These are phyloP conservation scores for Athelia sp. DNA, from an alignment of 1,284 basidiomycete species.

Conservation along the genomic window DNA sequence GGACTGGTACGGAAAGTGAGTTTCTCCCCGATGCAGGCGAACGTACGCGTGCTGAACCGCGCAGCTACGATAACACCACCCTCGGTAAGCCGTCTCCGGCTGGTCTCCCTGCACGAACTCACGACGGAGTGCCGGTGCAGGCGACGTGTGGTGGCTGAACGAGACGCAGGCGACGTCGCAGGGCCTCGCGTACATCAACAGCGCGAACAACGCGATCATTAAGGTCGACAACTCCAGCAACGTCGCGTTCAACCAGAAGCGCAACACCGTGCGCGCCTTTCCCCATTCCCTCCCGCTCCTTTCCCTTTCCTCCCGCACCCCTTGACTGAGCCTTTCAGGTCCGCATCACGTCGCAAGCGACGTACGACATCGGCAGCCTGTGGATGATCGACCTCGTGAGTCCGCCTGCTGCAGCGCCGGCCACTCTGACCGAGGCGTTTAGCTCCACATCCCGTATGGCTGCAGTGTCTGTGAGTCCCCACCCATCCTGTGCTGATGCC, in stretches of 20 bases:
- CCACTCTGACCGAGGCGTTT: too few species aligned
- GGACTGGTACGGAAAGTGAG: conserved; percentile 45
- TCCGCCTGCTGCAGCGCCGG: too few species aligned
- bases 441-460: background rate
- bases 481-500: background rate
- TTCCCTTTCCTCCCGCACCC: too few species aligned
- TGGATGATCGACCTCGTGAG: conserved; percentile 59
- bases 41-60: too few species aligned
- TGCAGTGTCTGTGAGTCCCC: background rate
- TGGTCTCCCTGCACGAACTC: background rate
- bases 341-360: conserved; percentile 42
- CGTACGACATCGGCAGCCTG: conserved; percentile 48
- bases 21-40: too few species aligned
- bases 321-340: conserved; percentile 33
- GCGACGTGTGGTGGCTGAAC: conserved; percentile 47
- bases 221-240: conserved; percentile 53
- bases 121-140: too few species aligned
- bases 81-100: too few species aligned
- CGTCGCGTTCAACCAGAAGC: conserved; percentile 48
- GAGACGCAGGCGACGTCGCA: conserved; percentile 38
- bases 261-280: conserved; percentile 44
- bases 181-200: conserved; percentile 52
- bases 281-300: conserved; percentile 13
- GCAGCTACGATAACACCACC: conserved; percentile 43
- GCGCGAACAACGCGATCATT: conserved; percentile 49